Evolutionary conservation across 2,329 filamentous ascomycete genomes (phyloP), one percentile per base, ranked within the genome.

Genomic region (Myrmaecium sp.): DNA sequence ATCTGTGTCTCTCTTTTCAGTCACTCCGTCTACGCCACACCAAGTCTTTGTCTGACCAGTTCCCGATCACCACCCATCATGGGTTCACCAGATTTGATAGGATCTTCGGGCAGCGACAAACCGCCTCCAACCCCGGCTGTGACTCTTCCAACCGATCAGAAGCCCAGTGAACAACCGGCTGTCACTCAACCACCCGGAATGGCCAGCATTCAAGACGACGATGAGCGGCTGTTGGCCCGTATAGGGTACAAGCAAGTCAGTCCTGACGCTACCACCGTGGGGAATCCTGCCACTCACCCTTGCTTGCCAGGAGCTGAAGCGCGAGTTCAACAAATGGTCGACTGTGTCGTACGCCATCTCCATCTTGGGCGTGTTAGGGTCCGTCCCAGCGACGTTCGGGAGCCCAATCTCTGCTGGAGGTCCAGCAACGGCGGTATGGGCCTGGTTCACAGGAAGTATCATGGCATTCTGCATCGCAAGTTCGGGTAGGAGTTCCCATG

Each of bases 311-410:
- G 68, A 74, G 43, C 42, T 74, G 14, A 57, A 57, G 37, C 58
- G 70, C 28, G 66, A 74, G 37, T 74, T 75, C 40, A 72, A 64
- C 19, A 69, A 66, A 58, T 74, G 67, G 67, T 74, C 68, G 4
- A 74, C 69, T 3, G 54, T 74, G 4, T 74, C 69, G 4, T 74
- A 74, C 47, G 69, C 69, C 14, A 70, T 74, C 33, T 73, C 69
- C 7, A 70, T 74, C 33, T 51, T 74, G 5, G 69, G 69, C 16
- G 67, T 74, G 3, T 44, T 74, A 2, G 69, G 69, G n/a, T 74
- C 69, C 1, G 68, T 74, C 1, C 69, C 69, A 15, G 68, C 69
- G 12, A 74, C 68, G 1, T 70, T 71, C 38, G 65, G 64, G 7
- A 59, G 57, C 19, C 69, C 69, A 1, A 53, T 74, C 33, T 52